These are phyloP conservation scores for Apostasia ramifera DNA, from an alignment of 106 monocot species.

Conservation along the genomic window DNA sequence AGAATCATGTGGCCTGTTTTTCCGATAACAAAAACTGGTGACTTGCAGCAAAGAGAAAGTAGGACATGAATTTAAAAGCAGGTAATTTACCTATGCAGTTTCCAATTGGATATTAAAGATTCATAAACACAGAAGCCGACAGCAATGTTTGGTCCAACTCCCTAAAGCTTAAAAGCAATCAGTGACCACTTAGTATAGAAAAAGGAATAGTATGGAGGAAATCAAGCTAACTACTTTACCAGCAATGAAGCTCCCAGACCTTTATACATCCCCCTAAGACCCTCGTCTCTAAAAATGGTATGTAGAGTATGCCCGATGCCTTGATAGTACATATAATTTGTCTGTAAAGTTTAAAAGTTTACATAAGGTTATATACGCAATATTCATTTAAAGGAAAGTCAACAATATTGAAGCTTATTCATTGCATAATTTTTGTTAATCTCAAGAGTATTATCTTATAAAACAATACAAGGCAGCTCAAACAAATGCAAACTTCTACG, in stretches of 20 bases:
- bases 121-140: slow-evolving; percentile 91
- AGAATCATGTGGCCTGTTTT: slow-evolving; percentile 68
- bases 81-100: slow-evolving; percentile 48
- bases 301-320: slow-evolving; percentile 80
- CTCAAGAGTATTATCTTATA: too few species aligned
- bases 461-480: too few species aligned
- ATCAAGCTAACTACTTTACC: slow-evolving; percentile 22
- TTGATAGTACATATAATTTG: slow-evolving; percentile 69
- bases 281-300: slow-evolving; percentile 89
- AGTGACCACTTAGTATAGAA: slow-evolving; percentile 5
- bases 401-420: too few species aligned
- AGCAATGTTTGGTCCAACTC: slow-evolving; percentile 87
- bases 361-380: too few species aligned
- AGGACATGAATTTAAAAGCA: background rate
- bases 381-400: too few species aligned
- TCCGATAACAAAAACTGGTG: background rate
- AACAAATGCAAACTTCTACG: too few species aligned
- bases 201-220: background rate
- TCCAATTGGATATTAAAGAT: slow-evolving; percentile 65
- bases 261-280: slow-evolving; percentile 70
- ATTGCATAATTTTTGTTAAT: too few species aligned
- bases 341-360: slow-evolving; percentile 37
- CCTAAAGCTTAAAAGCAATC: slow-evolving; percentile 29
- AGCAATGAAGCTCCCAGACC: slow-evolving; percentile 86
- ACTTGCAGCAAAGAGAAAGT: background rate